Base-by-base conservation (phyloP, 108 stramenopile species). In the Stephanodiscus triporus region DNA sequence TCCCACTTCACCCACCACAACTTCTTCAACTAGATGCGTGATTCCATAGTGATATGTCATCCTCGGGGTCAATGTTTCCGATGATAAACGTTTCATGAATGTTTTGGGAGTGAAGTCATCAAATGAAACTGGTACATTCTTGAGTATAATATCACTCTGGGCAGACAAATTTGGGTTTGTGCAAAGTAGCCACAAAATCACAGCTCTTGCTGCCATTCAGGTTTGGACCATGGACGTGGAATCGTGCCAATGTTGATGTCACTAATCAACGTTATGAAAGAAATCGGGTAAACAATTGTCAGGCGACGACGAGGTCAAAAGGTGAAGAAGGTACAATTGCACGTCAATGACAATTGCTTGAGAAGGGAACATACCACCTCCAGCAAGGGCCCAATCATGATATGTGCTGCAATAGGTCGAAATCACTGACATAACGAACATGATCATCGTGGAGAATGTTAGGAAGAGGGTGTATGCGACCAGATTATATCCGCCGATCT, bases 321-420 rank as follows among this genome's bases (percentile, higher is more conserved):
- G 32, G 32, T 5, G 32, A 2, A 5, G 5, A 5, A 5, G 32
- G n/a, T n/a, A n/a, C n/a, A n/a, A n/a, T n/a, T n/a, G n/a, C n/a
- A n/a, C n/a, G n/a, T n/a, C n/a, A n/a, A n/a, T n/a, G n/a, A n/a
- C n/a, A 34, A 34, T n/a, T n/a, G n/a, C n/a, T n/a, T n/a, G 5
- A 34, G 5, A 34, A 5, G 5, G 32, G 1, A 45, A 17, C 43
- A 16, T 16, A 45, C 43, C 67, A 4, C 82, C 82, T n/a, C 85
- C 85, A 0, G 74, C 78, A 27, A 86, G 49, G 6, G 78, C 76
- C 85, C 85, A 86, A 48, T 83, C 73, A 38, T 66, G 34, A 38
- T 74, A 75, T 1, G 68, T 48, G 13, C 5, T 27, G 10, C 32
- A 55, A 60, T 80, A 81, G 82, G 78, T 83, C 19, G 61, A 20